These are phyloP conservation scores for Avena eriantha DNA, from an alignment of 176 grass and related monocot genomes.

Conservation along the genomic window DNA sequence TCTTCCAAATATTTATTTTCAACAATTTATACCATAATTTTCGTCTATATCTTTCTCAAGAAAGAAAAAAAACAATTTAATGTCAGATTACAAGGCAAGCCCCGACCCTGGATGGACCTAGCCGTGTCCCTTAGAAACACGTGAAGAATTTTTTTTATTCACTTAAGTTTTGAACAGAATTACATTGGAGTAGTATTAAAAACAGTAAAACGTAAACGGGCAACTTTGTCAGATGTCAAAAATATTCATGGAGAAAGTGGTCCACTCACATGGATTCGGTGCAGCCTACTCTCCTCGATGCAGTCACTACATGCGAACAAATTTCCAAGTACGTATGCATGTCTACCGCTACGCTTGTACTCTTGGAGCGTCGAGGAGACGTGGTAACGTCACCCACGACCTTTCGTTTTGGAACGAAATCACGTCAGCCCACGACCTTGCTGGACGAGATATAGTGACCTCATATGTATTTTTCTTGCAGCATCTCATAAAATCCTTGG, in stretches of 20 bases:
- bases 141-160: not conserved
- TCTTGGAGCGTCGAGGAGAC: not conserved
- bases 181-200: not conserved
- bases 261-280: not conserved
- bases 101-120: too few relatives aligned
- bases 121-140: too few relatives aligned
- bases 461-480: not conserved
- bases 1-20: not conserved
- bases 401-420: not conserved
- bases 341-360: not conserved
- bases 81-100: too few relatives aligned
- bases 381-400: not conserved
- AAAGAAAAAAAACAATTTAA: not conserved
- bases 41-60: not conserved
- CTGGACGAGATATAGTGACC: not conserved
- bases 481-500: not conserved
- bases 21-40: not conserved
- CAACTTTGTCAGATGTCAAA: not conserved
- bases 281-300: not conserved
- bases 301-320: constrained; percentile 14
- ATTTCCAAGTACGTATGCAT: constrained; percentile 1
- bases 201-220: not conserved
- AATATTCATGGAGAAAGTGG: not conserved
- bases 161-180: not conserved
- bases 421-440: not conserved